A percentile compares a stretch with the other conserved stretches of the same genome.
Evolutionary conservation across 2,329 filamentous ascomycete species (phyloP).

Genomic region (Venturia oleaginea): DNA sequence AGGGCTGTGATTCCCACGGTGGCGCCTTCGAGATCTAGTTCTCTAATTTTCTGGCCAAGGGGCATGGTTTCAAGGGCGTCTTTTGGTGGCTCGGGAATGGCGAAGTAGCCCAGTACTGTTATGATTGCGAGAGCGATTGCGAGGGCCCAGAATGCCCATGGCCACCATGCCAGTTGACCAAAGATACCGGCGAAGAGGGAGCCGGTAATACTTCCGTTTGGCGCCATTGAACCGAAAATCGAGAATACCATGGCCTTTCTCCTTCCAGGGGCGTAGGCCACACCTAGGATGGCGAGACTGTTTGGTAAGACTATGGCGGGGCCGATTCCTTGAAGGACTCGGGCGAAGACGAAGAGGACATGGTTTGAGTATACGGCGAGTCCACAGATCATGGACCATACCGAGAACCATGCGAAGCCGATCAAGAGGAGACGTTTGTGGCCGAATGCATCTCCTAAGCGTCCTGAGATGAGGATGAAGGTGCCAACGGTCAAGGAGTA

Average conservation of each 20-base stretch:
- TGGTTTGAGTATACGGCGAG: constrained; percentile 32
- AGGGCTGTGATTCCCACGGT: constrained; percentile 45
- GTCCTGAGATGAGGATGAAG: constrained; percentile 41
- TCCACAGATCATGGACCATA: constrained; percentile 40
- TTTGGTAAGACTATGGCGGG: constrained; percentile 57
- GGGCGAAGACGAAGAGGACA: constrained; percentile 29
- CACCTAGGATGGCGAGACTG: constrained; percentile 52
- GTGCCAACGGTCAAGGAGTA: constrained; percentile 42
- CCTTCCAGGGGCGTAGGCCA: constrained; percentile 46
- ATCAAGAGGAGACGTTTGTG: constrained; percentile 41
- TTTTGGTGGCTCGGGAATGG: constrained; percentile 30
- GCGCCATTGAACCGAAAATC: constrained; percentile 41
- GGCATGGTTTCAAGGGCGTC: constrained; percentile 15
- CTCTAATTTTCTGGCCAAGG: constrained; percentile 21
- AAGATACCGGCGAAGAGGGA: constrained; percentile 33
- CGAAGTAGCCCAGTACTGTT: constrained; percentile 28
- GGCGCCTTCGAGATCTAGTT: constrained; percentile 38
- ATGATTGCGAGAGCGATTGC: constrained; percentile 31
- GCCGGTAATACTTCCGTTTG: constrained; percentile 36
- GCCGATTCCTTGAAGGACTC: constrained; percentile 43
- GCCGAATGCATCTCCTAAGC: constrained; percentile 42
- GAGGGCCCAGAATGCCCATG: constrained; percentile 42
- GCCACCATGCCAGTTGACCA: constrained; percentile 40
- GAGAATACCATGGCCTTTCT: constrained; percentile 53
- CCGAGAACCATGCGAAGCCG: constrained; percentile 41